phyloP scores from a whole-genome alignment of 441 rosid species.

The Pelargonium hybrid region DNA sequence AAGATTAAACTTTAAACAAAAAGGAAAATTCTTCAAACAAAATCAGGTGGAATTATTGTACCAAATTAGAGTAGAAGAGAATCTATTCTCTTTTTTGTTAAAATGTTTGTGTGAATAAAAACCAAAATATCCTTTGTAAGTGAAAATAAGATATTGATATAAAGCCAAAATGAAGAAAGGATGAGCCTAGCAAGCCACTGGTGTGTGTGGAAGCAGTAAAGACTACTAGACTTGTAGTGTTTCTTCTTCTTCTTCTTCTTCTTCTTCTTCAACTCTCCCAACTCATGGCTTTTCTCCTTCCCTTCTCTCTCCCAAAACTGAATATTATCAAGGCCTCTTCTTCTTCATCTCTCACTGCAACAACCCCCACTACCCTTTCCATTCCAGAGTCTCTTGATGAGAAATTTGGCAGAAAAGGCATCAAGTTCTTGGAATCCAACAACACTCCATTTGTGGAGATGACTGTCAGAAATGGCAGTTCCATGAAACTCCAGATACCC shows the following conservation, averaged over 20 bases:
- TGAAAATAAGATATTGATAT: background rate
- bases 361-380: conserved; percentile 17
- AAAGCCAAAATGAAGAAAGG: background rate
- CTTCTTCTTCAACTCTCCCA: background rate
- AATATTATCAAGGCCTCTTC: conserved; percentile 30
- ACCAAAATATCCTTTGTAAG: too few species aligned
- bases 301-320: conserved; percentile 53
- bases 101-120: background rate
- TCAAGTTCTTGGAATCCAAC: conserved; percentile 57
- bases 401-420: conserved; percentile 60
- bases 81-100: background rate
- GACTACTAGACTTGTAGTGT: background rate
- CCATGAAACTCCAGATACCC: conserved; percentile 47
- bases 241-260: too few species aligned
- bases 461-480: conserved; percentile 80
- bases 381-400: conserved; percentile 42
- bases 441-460: conserved; percentile 48
- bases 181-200: background rate
- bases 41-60: background rate
- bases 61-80: background rate
- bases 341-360: conserved; percentile 22
- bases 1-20: too few species aligned
- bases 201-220: background rate
- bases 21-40: too few species aligned
- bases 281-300: conserved; percentile 58